Evolutionary conservation across 768 basidiomycete genomes (phyloP).

Genomic region (Termitomyces sp.): DNA sequence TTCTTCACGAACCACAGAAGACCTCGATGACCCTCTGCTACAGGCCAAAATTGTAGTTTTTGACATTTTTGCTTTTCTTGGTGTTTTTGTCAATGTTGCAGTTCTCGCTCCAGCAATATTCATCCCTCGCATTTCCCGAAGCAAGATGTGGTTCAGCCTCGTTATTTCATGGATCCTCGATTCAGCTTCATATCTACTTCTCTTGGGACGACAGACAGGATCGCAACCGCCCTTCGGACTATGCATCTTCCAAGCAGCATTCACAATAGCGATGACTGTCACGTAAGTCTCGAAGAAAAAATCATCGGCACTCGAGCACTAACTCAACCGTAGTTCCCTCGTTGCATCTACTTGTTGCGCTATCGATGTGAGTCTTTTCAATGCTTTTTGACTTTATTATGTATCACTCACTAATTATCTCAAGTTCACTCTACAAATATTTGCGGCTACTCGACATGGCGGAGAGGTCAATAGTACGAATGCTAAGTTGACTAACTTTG

Average conservation of each 20-base stretch:
- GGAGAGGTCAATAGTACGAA: neutral
- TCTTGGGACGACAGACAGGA: neutral
- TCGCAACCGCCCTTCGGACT: neutral
- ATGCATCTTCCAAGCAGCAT: neutral
- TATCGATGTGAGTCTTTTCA: neutral
- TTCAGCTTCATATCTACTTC: neutral
- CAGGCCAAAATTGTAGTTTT: too few relatives aligned
- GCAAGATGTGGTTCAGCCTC: neutral
- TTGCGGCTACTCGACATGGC: neutral
- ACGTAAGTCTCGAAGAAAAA: neutral
- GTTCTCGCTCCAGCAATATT: neutral
- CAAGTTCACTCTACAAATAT: neutral
- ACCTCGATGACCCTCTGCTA: too few relatives aligned
- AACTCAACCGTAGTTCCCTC: neutral
- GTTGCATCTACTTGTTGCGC: slow-evolving; percentile 1
- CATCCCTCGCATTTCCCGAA: neutral
- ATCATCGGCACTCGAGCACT: neutral
- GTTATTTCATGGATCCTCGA: neutral
- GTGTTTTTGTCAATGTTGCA: too few relatives aligned
- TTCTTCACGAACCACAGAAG: too few relatives aligned
- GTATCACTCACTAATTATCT: neutral
- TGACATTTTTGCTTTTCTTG: too few relatives aligned
- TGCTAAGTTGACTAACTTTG: too few relatives aligned
- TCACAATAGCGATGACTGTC: neutral
- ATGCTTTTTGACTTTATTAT: neutral